These are phyloP conservation scores for Ceriops decandra DNA, from an alignment of 345 rosid species.

Conservation along the genomic window DNA sequence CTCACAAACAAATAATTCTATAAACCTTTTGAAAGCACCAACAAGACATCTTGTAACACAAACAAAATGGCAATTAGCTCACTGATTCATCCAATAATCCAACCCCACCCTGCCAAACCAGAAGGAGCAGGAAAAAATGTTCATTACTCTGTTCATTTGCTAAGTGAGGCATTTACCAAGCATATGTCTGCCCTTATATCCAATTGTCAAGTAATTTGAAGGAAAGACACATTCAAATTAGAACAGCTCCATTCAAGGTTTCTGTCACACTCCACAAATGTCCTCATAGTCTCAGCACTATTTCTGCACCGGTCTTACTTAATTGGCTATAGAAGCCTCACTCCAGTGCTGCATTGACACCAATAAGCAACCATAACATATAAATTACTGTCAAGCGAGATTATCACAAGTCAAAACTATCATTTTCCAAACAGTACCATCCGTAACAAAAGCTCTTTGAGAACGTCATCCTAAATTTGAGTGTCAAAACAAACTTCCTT, in stretches of 20 bases:
- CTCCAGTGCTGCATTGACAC: too few relatives aligned
- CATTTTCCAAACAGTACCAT: too few relatives aligned
- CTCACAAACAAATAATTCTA: background rate
- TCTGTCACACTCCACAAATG: too few relatives aligned
- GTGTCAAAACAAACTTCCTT: too few relatives aligned
- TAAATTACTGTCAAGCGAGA: too few relatives aligned
- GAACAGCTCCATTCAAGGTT: background rate
- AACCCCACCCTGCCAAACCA: background rate
- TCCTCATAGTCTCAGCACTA: background rate
- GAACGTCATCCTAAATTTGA: too few relatives aligned
- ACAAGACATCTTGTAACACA: background rate
- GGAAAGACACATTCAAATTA: background rate
- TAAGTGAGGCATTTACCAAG: background rate
- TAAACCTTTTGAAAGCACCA: background rate
- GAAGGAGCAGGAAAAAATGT: too few relatives aligned
- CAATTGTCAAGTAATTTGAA: background rate
- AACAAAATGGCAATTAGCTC: background rate
- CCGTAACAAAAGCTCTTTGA: too few relatives aligned
- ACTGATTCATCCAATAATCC: background rate
- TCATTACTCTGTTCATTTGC: too few relatives aligned
- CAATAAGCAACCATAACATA: too few relatives aligned
- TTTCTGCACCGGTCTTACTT: background rate
- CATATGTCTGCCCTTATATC: background rate
- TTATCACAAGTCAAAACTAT: too few relatives aligned
- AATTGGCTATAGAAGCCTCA: too few relatives aligned